Conservation (phyloP, 2,329 filamentous ascomycete species). For the Sphaerulina musiva region DNA sequence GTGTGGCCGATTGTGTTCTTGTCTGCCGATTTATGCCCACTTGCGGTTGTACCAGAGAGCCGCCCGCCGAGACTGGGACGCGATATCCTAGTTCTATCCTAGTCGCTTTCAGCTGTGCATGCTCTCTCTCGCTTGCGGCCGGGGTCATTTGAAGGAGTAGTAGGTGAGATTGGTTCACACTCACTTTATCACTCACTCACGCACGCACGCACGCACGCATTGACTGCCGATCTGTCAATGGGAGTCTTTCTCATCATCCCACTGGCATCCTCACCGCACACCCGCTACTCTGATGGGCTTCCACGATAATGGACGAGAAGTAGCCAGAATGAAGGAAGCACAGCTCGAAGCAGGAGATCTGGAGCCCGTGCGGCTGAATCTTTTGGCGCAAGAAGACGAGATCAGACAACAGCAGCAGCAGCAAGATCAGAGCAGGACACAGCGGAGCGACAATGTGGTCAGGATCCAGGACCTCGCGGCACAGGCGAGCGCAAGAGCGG, state of each 20-base stretch:
- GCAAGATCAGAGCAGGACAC: constrained; percentile 7
- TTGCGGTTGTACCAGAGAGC: constrained; percentile 3
- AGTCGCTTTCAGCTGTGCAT: not conserved
- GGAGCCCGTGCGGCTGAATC: constrained; percentile 15
- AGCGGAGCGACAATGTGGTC: constrained; percentile 2
- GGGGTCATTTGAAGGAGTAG: too few species aligned
- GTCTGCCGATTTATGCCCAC: not conserved
- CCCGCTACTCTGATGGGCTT: constrained; percentile 8
- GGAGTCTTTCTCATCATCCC: too few species aligned
- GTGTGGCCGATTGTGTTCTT: not conserved
- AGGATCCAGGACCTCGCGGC: constrained; percentile 7
- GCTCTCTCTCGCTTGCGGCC: too few species aligned
- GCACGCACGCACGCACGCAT: too few species aligned
- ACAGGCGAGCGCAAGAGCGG: constrained; percentile 5
- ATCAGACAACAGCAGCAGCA: constrained; percentile 1
- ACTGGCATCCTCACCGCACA: not conserved
- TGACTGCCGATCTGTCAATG: too few species aligned
- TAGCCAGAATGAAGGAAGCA: constrained; percentile 17
- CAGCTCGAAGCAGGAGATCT: constrained; percentile 21
- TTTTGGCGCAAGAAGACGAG: constrained; percentile 22
- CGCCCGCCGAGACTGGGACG: constrained; percentile 4
- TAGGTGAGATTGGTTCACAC: not conserved
- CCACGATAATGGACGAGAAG: constrained; percentile 13
- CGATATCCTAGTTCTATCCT: not conserved
- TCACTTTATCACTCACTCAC: too few species aligned